Percentiles rank a stretch among this genome's conserved stretches.
Evolutionary conservation across 1,139 yeast species (phyloP).

Genomic region (Chernovozyma aurita): DNA sequence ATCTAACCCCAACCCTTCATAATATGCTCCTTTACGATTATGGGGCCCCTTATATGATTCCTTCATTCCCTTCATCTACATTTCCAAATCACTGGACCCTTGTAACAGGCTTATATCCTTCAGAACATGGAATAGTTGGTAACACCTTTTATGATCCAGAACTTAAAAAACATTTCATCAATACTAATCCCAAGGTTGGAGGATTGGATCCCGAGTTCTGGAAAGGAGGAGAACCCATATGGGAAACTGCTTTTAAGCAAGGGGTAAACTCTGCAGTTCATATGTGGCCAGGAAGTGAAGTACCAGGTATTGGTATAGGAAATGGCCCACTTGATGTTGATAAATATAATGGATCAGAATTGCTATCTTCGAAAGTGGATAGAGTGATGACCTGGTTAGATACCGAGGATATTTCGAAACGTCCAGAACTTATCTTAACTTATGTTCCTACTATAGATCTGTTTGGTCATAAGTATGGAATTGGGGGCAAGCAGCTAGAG

Average conservation of each 20-base stretch:
- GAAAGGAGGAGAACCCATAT: conserved; percentile 83
- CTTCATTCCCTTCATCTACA: conserved; percentile 85
- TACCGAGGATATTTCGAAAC: conserved; percentile 31
- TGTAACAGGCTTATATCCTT: conserved; percentile 80
- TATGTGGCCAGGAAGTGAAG: conserved; percentile 97
- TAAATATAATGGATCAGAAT: conserved; percentile 60
- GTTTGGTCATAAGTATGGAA: conserved; percentile 69
- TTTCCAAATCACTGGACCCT: conserved; percentile 92
- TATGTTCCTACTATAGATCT: conserved; percentile 82
- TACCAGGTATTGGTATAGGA: conserved; percentile 40
- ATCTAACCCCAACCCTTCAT: conserved; percentile 68
- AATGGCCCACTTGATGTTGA: conserved; percentile 55
- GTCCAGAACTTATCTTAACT: conserved; percentile 78
- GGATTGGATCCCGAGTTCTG: conserved; percentile 63
- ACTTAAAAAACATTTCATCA: conserved; percentile 53
- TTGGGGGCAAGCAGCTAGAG: conserved; percentile 53
- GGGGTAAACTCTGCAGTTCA: conserved; percentile 74
- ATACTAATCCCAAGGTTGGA: conserved; percentile 56
- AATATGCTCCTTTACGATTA: conserved; percentile 48
- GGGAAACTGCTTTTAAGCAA: conserved; percentile 72
- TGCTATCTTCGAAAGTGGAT: conserved; percentile 50
- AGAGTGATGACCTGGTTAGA: conserved; percentile 69
- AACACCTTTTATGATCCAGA: conserved; percentile 72
- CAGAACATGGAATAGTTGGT: conserved; percentile 83
- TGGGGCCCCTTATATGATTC: conserved; percentile 80